Evolutionary conservation across 1,284 basidiomycete genomes (phyloP).

Genomic region (Puccinia triticina): DNA sequence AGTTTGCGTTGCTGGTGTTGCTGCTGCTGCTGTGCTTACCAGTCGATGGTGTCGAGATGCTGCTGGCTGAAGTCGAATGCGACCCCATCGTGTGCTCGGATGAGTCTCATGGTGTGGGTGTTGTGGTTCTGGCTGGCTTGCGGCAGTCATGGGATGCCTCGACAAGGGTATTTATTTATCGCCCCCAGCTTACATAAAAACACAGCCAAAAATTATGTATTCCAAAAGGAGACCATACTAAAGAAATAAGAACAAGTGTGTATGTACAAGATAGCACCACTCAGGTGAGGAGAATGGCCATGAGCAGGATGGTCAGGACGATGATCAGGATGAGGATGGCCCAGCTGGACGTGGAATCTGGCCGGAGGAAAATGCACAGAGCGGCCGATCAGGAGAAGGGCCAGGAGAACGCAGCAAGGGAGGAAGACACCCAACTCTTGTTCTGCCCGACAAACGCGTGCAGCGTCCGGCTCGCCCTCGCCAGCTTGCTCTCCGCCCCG

Average conservation of each 20-base stretch:
- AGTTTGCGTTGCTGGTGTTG: background rate
- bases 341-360: constrained; percentile 51
- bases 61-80: constrained; percentile 43
- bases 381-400: background rate
- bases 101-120: constrained; percentile 49
- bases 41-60: constrained; percentile 20
- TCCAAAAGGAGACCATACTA: too few species aligned
- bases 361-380: background rate
- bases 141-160: too few species aligned
- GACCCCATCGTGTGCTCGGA: constrained; percentile 48
- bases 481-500: constrained; percentile 71
- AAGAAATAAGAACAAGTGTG: too few species aligned
- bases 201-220: too few species aligned
- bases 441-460: constrained; percentile 78
- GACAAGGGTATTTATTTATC: too few species aligned
- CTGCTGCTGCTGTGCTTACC: constrained; percentile 17
- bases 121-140: background rate
- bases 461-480: constrained; percentile 72
- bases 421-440: constrained; percentile 66
- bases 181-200: too few species aligned
- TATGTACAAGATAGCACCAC: too few species aligned
- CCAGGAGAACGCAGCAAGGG: too few species aligned
- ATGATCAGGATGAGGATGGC: constrained; percentile 42
- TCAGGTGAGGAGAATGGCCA: constrained; percentile 44
- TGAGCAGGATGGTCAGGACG: constrained; percentile 27